These are phyloP conservation scores for Aspergillus sergii DNA, from an alignment of 2,329 filamentous ascomycete species.

Conservation along the genomic window DNA sequence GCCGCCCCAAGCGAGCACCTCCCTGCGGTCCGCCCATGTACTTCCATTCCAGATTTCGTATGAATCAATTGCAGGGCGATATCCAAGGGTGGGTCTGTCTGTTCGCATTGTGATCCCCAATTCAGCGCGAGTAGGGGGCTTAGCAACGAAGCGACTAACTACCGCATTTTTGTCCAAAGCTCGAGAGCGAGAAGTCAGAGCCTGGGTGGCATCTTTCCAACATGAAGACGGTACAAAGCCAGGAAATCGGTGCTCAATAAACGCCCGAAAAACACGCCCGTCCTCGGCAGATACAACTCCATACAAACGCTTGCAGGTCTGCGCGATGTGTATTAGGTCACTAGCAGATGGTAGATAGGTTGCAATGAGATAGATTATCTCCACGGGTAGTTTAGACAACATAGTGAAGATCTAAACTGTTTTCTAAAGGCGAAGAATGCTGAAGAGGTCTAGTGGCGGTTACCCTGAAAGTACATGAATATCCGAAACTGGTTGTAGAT, in stretches of 20 bases:
- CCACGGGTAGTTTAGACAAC: constrained; percentile 42
- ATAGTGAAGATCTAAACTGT: constrained; percentile 16
- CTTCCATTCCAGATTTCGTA: constrained; percentile 55
- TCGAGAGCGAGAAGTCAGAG: constrained; percentile 58
- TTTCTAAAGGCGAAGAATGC: neutral
- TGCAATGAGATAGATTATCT: constrained; percentile 48
- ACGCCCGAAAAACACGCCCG: constrained; percentile 51
- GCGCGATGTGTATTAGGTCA: constrained; percentile 47
- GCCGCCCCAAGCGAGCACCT: constrained; percentile 63
- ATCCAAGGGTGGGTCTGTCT: constrained; percentile 58
- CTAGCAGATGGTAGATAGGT: constrained; percentile 49
- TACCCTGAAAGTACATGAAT: neutral
- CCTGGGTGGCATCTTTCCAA: constrained; percentile 55
- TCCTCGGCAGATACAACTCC: constrained; percentile 50
- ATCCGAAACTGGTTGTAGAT: neutral
- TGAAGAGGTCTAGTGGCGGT: neutral
- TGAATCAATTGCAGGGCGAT: constrained; percentile 60
- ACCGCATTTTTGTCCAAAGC: constrained; percentile 61
- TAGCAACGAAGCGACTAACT: constrained; percentile 56
- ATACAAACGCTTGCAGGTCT: constrained; percentile 50
- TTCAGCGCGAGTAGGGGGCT: constrained; percentile 39
- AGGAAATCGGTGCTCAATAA: constrained; percentile 53
- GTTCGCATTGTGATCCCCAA: constrained; percentile 41
- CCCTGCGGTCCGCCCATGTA: constrained; percentile 53
- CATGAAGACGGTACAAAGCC: constrained; percentile 44